Conservation (phyloP, 257 asterid species). For the Catharanthus roseus region DNA sequence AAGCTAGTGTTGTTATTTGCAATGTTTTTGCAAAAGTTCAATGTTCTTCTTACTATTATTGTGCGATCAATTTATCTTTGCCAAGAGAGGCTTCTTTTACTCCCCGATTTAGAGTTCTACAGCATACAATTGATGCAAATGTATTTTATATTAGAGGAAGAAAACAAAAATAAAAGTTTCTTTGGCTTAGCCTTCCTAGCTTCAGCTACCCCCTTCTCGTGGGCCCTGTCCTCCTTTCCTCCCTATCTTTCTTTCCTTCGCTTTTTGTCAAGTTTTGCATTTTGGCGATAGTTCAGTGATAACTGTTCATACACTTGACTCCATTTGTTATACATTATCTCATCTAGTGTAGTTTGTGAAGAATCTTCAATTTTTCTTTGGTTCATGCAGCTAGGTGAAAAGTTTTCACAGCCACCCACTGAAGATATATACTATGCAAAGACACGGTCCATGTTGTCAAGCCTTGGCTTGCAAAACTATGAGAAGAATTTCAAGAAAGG, state of each 20-base stretch:
- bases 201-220: background rate
- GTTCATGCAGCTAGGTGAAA: slow-evolving; percentile 65
- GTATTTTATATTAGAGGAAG: background rate
- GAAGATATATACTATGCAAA: slow-evolving; percentile 59
- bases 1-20: background rate
- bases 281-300: background rate
- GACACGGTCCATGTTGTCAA: slow-evolving; percentile 52
- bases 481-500: slow-evolving; percentile 92
- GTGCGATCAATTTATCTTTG: background rate
- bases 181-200: no score
- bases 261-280: background rate
- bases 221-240: background rate
- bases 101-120: background rate
- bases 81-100: background rate
- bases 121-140: background rate
- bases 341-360: background rate
- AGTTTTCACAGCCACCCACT: slow-evolving; percentile 68
- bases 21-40: background rate
- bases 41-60: no score
- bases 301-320: background rate
- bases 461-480: slow-evolving; percentile 76
- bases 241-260: background rate
- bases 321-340: background rate
- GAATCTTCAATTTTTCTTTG: slow-evolving; percentile 9
- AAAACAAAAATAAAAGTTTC: background rate